Evolutionary conservation across 768 basidiomycete species (phyloP).

Genomic region (Saitozyma podzolica): DNA sequence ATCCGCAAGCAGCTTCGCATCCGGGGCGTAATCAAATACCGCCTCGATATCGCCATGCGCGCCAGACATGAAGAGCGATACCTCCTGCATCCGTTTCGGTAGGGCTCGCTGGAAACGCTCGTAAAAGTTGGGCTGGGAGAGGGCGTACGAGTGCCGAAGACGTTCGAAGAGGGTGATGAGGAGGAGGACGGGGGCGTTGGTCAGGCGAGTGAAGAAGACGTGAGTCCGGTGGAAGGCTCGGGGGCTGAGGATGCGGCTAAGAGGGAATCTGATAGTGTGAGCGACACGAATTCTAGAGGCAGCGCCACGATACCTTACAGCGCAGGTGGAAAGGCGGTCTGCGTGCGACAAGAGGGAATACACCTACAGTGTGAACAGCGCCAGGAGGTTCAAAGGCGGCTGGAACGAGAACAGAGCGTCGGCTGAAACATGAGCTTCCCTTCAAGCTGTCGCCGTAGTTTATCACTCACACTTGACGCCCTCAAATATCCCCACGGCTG

Average conservation of each 20-base stretch:
- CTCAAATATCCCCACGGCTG: slow-evolving; percentile 21
- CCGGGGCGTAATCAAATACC: slow-evolving; percentile 23
- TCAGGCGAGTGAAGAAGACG: slow-evolving; percentile 20
- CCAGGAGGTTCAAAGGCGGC: slow-evolving; percentile 18
- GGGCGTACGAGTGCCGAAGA: slow-evolving; percentile 5
- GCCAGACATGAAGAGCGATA: slow-evolving; percentile 16
- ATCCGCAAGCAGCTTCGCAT: slow-evolving; percentile 17
- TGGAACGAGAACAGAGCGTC: slow-evolving; percentile 24
- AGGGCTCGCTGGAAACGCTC: slow-evolving; percentile 20
- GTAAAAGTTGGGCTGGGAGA: slow-evolving; percentile 8
- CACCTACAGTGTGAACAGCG: slow-evolving; percentile 14
- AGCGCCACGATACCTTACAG: too few species aligned
- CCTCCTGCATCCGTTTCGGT: slow-evolving; percentile 16
- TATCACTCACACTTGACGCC: slow-evolving; percentile 18
- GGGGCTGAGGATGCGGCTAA: slow-evolving; percentile 11
- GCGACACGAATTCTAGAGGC: too few species aligned
- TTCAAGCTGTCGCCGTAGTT: not conserved
- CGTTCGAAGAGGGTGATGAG: slow-evolving; percentile 18
- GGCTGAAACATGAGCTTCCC: slow-evolving; percentile 4
- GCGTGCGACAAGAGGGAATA: too few species aligned
- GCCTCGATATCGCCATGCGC: slow-evolving; percentile 24
- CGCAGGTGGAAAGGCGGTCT: too few species aligned
- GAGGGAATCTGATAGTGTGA: not conserved
- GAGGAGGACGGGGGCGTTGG: slow-evolving; percentile 16
- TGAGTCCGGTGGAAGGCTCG: slow-evolving; percentile 19